phyloP scores from a whole-genome alignment of 768 basidiomycete species.

The Podaxis carcinomalis region DNA sequence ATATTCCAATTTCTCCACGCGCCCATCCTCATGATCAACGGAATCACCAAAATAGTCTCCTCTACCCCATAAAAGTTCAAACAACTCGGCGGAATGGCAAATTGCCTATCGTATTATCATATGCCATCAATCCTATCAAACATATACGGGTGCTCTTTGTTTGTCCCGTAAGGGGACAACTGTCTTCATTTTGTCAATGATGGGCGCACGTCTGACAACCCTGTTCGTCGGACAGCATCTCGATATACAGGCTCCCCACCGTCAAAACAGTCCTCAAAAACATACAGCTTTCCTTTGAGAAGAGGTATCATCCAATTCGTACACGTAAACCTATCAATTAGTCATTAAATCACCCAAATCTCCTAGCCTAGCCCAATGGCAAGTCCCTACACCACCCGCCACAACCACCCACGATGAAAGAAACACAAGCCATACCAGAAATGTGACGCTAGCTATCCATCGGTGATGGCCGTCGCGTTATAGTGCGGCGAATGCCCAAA shows the following conservation, averaged over 20 bases:
- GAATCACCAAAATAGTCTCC: neutral
- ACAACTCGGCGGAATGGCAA: neutral
- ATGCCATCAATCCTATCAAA: too few relatives aligned
- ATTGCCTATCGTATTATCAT: neutral
- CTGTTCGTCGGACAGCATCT: too few relatives aligned
- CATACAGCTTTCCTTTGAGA: neutral
- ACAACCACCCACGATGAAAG: neutral
- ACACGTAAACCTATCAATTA: conserved; percentile 5
- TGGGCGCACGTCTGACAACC: too few relatives aligned
- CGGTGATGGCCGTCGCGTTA: conserved; percentile 1
- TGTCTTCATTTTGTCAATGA: too few relatives aligned
- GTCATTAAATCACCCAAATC: neutral
- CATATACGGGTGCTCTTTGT: too few relatives aligned
- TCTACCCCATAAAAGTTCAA: neutral
- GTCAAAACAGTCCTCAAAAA: neutral
- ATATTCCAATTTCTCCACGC: neutral
- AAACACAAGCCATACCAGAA: neutral
- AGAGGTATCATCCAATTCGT: neutral
- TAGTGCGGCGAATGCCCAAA: conserved; percentile 1
- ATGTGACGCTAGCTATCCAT: neutral
- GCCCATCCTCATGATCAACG: neutral
- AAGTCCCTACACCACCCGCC: neutral
- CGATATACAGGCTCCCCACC: neutral
- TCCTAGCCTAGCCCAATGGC: neutral
- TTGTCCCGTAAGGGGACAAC: too few relatives aligned